Conservation (phyloP, 495 filamentous ascomycete species). For the Neurospora sp. region DNA sequence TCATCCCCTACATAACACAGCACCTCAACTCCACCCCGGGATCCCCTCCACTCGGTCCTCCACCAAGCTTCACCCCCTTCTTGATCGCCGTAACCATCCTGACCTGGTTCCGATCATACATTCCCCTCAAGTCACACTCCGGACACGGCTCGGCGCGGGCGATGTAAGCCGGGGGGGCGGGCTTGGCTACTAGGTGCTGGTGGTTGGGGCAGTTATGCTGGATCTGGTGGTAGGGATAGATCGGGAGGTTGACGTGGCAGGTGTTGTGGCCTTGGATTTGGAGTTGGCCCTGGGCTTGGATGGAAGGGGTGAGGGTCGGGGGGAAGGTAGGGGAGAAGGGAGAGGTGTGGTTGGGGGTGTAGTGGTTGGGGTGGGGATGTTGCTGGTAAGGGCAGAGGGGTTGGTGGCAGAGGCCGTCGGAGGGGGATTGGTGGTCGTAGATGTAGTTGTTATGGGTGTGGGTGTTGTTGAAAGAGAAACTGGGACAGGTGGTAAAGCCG, state of each 20-base stretch:
- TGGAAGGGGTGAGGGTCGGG: not conserved
- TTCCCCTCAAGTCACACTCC: slow-evolving; percentile 13
- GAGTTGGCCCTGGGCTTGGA: not conserved
- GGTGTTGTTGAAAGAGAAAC: slow-evolving; percentile 17
- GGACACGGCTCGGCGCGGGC: slow-evolving; percentile 16
- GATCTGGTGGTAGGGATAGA: not conserved
- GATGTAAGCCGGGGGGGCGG: slow-evolving; percentile 10
- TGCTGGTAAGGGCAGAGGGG: not conserved
- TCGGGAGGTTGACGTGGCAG: not conserved
- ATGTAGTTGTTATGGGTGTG: not conserved
- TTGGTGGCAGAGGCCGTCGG: not conserved
- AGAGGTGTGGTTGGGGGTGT: not conserved
- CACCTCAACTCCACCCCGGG: slow-evolving; percentile 22
- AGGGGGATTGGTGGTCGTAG: not conserved
- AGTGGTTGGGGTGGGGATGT: not conserved
- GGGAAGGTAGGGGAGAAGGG: not conserved
- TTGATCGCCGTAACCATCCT: slow-evolving; percentile 23
- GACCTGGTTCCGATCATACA: slow-evolving; percentile 28
- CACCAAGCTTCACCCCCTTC: slow-evolving; percentile 25
- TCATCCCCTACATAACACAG: slow-evolving; percentile 25
- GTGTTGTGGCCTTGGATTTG: not conserved
- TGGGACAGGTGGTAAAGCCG: slow-evolving; percentile 27
- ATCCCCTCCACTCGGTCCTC: slow-evolving; percentile 26
- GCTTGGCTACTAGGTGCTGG: slow-evolving; percentile 2
- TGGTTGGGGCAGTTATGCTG: not conserved